Percentiles rank a stretch among this genome's conserved stretches.
Conservation (phyloP, 1,284 basidiomycete genomes). For the Melampsora americana region DNA sequence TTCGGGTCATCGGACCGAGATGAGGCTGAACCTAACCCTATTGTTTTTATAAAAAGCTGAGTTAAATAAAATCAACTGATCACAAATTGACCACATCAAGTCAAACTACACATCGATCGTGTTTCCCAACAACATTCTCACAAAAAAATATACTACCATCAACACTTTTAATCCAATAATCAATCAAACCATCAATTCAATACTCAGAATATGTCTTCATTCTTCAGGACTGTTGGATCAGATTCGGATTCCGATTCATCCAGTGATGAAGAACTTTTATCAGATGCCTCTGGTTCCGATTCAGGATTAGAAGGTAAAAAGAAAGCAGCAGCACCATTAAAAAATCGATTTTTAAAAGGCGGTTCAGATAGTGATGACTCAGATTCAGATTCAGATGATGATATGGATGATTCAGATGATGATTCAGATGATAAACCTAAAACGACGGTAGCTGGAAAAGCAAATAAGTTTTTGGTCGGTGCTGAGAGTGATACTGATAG, state of each 20-base stretch:
- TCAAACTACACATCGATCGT: too few species aligned
- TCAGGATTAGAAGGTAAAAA: conserved; percentile 22
- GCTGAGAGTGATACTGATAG: conserved; percentile 62
- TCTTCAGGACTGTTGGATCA: conserved; percentile 40
- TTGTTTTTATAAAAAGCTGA: too few species aligned
- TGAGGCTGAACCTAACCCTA: too few species aligned
- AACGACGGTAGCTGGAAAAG: conserved; percentile 56
- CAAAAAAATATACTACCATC: neutral
- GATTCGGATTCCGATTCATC: conserved; percentile 42
- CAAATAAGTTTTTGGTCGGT: conserved; percentile 57
- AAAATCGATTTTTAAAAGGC: conserved; percentile 34
- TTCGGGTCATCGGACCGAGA: too few species aligned
- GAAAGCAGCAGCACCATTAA: conserved; percentile 26
- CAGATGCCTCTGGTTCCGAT: conserved; percentile 38
- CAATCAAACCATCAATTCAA: neutral
- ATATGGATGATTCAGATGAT: conserved; percentile 54
- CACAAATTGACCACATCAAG: too few species aligned
- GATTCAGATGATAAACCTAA: conserved; percentile 56
- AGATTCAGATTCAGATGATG: conserved; percentile 57
- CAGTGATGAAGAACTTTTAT: conserved; percentile 40
- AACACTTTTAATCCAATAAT: neutral
- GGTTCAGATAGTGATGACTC: conserved; percentile 56
- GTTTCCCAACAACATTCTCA: too few species aligned
- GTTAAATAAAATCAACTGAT: too few species aligned
- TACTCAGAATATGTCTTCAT: conserved; percentile 30